Base-by-base conservation (phyloP, 495 filamentous ascomycete genomes). In the Penicillium maclennaniae region DNA sequence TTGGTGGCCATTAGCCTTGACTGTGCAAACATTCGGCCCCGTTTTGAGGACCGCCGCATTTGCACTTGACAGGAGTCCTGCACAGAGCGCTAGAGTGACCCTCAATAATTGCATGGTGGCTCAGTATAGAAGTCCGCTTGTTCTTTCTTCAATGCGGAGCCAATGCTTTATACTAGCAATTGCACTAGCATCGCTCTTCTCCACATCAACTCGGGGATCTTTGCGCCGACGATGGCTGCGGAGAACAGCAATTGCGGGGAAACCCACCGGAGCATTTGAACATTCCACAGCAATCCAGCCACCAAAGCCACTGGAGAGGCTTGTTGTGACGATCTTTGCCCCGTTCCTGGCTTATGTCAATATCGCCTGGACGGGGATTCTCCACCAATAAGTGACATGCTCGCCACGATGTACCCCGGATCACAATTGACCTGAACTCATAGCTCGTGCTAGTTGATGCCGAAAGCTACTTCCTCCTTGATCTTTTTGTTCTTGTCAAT, bases 1-100 rank as follows among this genome's bases (percentile, higher is more conserved):
- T 27, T 61, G 55, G 16, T 65, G 34, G 3, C 63, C 66, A 38
- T 58, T 53, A 9, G 68, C 61, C 28, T 60, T 69, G 36, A 67
- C 66, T 5, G 47, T 65, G 38, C 66, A 70, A 39, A 58, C 42
- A 55, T 59, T 66, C 31, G 16, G 45, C 17, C 41, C 47, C 15
- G 7, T 21, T 31, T 47, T 58, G 16, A 14, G 28, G 25, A 17
- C 47, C 23, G 27, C 40, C 31, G 46, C 50, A 37, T 50, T 10
- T 17, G 21, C 49, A 42, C 34, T 34, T 12, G 38, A 49, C 15
- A 53, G 23, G 9, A 58, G 6, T 27, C 44, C 42, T 15, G 51
- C 4, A 21, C n/a, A 45, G 2, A 60, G 34, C 20, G 25, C 49
- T 12, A 50, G 31, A 37, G 28, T 17, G 17, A 51, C 28, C 2